Evolutionary conservation across 2,329 filamentous ascomycete genomes (phyloP).

Genomic region (Aspergillus aculeatinus): DNA sequence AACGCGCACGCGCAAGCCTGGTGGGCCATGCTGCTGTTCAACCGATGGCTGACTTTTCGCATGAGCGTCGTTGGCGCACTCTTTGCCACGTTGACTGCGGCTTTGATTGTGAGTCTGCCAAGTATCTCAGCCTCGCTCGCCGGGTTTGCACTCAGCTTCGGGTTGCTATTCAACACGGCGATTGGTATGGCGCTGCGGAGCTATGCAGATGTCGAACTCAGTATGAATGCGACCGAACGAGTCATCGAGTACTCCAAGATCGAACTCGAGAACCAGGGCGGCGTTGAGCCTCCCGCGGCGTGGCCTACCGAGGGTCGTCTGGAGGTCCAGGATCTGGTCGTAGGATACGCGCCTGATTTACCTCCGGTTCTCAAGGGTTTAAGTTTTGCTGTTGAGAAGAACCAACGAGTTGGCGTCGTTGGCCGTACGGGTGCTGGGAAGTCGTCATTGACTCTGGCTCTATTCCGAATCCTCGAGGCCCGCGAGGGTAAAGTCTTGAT

Average conservation of each 20-base stretch:
- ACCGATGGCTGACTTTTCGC: constrained; percentile 74
- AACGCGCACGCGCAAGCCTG: constrained; percentile 67
- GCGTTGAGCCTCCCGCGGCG: constrained; percentile 25
- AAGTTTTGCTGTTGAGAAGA: constrained; percentile 26
- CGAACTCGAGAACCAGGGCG: constrained; percentile 27
- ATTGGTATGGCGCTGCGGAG: constrained; percentile 67
- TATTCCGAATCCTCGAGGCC: constrained; percentile 33
- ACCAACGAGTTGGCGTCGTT: constrained; percentile 33
- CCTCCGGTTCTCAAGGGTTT: constrained; percentile 41
- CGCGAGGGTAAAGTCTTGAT: constrained; percentile 29
- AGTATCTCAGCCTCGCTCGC: constrained; percentile 68
- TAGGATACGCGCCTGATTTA: constrained; percentile 69
- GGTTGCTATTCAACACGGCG: constrained; percentile 64
- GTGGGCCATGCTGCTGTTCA: constrained; percentile 70
- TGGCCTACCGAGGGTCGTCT: constrained; percentile 60
- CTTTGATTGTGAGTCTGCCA: constrained; percentile 61
- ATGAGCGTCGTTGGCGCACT: constrained; percentile 68
- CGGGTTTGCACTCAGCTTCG: constrained; percentile 73
- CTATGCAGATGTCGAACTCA: constrained; percentile 65
- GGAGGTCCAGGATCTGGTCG: constrained; percentile 70
- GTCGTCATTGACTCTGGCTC: constrained; percentile 32
- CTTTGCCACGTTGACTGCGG: constrained; percentile 66
- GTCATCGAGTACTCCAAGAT: constrained; percentile 57
- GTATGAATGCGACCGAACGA: constrained; percentile 33
- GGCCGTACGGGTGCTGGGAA: constrained; percentile 38